Evolutionary conservation across 2,329 filamentous ascomycete genomes (phyloP).

Genomic region (Exutisphaerella laricina): DNA sequence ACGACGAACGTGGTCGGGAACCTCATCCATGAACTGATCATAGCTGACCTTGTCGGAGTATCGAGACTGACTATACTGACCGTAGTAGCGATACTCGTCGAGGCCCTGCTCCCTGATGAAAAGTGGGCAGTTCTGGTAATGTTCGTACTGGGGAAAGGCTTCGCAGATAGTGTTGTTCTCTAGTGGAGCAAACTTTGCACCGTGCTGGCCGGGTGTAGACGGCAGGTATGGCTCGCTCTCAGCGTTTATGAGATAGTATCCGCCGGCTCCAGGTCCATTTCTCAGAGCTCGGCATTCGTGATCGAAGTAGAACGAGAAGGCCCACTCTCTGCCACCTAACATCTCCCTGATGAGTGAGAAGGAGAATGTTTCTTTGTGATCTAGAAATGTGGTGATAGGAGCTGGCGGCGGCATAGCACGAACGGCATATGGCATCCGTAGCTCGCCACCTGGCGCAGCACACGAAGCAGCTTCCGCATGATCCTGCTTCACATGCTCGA

Average conservation of each 20-base stretch:
- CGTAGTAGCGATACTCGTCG: constrained; percentile 39
- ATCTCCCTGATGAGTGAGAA: constrained; percentile 35
- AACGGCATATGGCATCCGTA: constrained; percentile 39
- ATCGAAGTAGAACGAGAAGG: constrained; percentile 39
- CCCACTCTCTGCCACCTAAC: constrained; percentile 38
- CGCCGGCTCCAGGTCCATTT: constrained; percentile 34
- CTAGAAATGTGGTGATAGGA: constrained; percentile 13
- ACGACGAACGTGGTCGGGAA: constrained; percentile 33
- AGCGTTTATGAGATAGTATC: constrained; percentile 40
- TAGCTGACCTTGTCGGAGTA: constrained; percentile 42
- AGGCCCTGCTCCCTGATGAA: constrained; percentile 33
- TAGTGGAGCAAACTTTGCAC: constrained; percentile 44
- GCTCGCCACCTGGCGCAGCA: neutral
- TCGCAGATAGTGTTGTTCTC: constrained; percentile 35
- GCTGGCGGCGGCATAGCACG: constrained; percentile 26
- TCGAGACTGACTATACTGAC: constrained; percentile 42
- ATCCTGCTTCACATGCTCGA: constrained; percentile 9
- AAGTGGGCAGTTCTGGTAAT: constrained; percentile 38
- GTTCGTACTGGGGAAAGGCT: constrained; percentile 21
- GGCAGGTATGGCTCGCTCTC: constrained; percentile 41
- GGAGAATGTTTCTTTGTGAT: constrained; percentile 34
- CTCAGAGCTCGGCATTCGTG: constrained; percentile 19
- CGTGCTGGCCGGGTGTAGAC: constrained; percentile 37
- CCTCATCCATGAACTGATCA: constrained; percentile 35
- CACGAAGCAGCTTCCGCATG: constrained; percentile 4